These are phyloP conservation scores for Wickerhamiella bombiphila DNA, from an alignment of 805 yeast genomes.

Conservation along the genomic window DNA sequence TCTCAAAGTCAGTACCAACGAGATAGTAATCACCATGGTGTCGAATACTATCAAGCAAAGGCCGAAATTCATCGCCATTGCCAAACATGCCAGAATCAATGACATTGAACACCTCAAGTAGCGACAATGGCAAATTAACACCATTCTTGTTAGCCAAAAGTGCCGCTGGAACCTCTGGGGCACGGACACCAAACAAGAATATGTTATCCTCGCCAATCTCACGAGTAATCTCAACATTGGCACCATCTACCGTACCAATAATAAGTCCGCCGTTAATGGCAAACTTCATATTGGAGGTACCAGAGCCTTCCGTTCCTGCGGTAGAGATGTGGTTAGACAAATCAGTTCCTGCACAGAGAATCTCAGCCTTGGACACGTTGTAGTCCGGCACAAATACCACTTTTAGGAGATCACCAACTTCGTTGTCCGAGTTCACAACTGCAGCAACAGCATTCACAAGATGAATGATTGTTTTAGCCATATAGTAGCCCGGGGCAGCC, in stretches of 20 bases:
- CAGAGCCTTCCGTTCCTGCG: constrained; percentile 95
- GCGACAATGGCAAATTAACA: constrained; percentile 42
- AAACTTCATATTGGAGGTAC: constrained; percentile 92
- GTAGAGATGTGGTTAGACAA: constrained; percentile 88
- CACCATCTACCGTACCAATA: constrained; percentile 94
- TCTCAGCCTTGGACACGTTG: constrained; percentile 87
- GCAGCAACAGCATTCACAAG: constrained; percentile 68
- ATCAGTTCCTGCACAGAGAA: constrained; percentile 80
- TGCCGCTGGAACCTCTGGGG: constrained; percentile 78
- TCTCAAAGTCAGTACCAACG: constrained; percentile 79
- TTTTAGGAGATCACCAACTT: constrained; percentile 60
- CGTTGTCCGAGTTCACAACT: constrained; percentile 65
- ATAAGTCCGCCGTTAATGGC: constrained; percentile 88
- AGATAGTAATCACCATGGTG: constrained; percentile 73
- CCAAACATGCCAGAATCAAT: constrained; percentile 65
- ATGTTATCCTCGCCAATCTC: constrained; percentile 90
- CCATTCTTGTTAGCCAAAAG: constrained; percentile 61
- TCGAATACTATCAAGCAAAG: constrained; percentile 54
- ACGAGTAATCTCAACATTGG: constrained; percentile 86
- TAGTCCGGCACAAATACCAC: constrained; percentile 85
- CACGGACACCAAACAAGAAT: constrained; percentile 78
- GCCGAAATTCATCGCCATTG: constrained; percentile 40
- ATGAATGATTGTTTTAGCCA: constrained; percentile 84
- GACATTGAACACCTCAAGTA: constrained; percentile 46
- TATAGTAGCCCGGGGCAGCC: constrained; percentile 95